Evolutionary conservation across 2,329 filamentous ascomycete species (phyloP).

Genomic region (Colletotrichum incanum): DNA sequence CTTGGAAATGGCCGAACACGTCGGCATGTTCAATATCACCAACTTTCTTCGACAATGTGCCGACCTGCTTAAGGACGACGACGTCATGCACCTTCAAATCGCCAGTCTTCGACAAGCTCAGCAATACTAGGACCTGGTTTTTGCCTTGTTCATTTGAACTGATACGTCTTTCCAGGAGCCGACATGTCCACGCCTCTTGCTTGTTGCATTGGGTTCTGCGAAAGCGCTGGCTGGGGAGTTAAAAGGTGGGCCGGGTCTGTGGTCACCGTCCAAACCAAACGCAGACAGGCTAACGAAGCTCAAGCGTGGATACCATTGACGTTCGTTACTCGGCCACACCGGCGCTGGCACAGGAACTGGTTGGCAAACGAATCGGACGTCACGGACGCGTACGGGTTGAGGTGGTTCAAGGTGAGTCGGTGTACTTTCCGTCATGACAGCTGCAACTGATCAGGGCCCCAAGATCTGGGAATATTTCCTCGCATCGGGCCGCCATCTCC

Average conservation of each 20-base stretch:
- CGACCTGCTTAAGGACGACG: conserved; percentile 97
- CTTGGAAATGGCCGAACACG: too few relatives aligned
- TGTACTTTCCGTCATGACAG: neutral
- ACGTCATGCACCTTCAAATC: conserved; percentile 95
- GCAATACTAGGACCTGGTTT: conserved; percentile 98
- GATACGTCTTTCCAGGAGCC: conserved; percentile 87
- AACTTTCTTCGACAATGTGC: too few relatives aligned
- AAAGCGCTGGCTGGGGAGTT: conserved; percentile 87
- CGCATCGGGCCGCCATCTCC: conserved; percentile 81
- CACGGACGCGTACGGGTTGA: too few relatives aligned
- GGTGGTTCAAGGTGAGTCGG: conserved; percentile 74
- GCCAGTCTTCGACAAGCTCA: conserved; percentile 93
- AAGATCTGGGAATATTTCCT: conserved; percentile 92
- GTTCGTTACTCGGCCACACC: conserved; percentile 91
- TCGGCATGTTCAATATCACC: too few relatives aligned
- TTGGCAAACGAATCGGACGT: conserved; percentile 89
- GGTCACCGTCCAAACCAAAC: neutral
- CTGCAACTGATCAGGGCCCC: conserved; percentile 49
- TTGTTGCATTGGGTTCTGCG: conserved; percentile 86
- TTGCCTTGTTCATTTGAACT: conserved; percentile 98
- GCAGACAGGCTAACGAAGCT: neutral
- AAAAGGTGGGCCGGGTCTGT: conserved; percentile 82
- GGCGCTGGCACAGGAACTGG: conserved; percentile 96
- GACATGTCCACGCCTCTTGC: conserved; percentile 95
- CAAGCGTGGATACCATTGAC: conserved; percentile 84